Conservation (phyloP, 257 asterid species). For the Scutellaria baicalensis region DNA sequence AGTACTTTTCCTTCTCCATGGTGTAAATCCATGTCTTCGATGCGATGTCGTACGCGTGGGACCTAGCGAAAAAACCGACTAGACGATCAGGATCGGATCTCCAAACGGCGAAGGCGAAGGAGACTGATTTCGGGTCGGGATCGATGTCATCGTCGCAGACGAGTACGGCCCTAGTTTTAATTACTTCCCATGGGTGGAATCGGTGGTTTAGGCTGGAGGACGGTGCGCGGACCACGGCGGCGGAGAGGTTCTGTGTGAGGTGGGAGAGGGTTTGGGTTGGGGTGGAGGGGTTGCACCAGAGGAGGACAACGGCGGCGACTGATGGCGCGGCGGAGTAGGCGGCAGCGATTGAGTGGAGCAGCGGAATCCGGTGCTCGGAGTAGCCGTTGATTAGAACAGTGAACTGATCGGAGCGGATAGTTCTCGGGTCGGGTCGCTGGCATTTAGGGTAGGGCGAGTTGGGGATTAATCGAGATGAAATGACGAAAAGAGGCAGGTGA, state of each 20-base stretch:
- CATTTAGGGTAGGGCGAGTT: slow-evolving; percentile 20
- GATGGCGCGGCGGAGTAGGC: slow-evolving; percentile 60
- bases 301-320: slow-evolving; percentile 52
- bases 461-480: slow-evolving; percentile 37
- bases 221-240: slow-evolving; percentile 45
- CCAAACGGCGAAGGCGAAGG: slow-evolving; percentile 68
- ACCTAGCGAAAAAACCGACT: slow-evolving; percentile 76
- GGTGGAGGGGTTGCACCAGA: slow-evolving; percentile 87
- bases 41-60: slow-evolving; percentile 65
- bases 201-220: slow-evolving; percentile 75
- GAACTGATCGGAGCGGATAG: slow-evolving; percentile 60
- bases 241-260: slow-evolving; percentile 53
- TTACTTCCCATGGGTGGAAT: slow-evolving; percentile 53
- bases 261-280: slow-evolving; percentile 34
- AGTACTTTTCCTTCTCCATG: slow-evolving; percentile 58
- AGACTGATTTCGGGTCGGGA: slow-evolving; percentile 42
- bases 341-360: slow-evolving; percentile 58
- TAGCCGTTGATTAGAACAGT: slow-evolving; percentile 86
- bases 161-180: slow-evolving; percentile 62
- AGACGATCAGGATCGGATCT: slow-evolving; percentile 55
- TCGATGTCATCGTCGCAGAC: slow-evolving; percentile 86
- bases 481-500: slow-evolving; percentile 32
- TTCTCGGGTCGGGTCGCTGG: slow-evolving; percentile 26
- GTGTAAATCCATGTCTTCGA: slow-evolving; percentile 72
- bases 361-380: slow-evolving; percentile 78